Evolutionary conservation across 2,329 filamentous ascomycete species (phyloP).

Genomic region (Cordyceps militaris): DNA sequence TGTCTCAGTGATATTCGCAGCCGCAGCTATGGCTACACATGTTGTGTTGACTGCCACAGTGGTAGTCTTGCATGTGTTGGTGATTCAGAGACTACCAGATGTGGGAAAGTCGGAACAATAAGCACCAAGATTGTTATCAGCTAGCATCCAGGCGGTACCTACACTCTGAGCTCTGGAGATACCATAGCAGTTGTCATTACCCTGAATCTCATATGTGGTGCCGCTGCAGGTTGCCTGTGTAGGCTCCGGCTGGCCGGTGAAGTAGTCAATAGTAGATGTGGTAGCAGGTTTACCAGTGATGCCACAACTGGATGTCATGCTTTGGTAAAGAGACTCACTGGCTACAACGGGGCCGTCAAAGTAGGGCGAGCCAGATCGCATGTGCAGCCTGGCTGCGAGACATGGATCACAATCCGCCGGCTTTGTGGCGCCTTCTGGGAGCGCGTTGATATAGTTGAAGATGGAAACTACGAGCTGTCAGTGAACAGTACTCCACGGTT

Average conservation of each 20-base stretch:
- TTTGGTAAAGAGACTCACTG: conserved; percentile 17
- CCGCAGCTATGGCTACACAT: conserved; percentile 12
- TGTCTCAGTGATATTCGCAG: conserved; percentile 17
- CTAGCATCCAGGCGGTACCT: conserved; percentile 17
- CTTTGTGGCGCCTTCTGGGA: conserved; percentile 5
- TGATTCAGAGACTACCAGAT: conserved; percentile 18
- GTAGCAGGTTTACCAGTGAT: conserved; percentile 16
- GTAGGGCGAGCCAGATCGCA: conserved; percentile 19
- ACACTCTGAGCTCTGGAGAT: conserved; percentile 16
- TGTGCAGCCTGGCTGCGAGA: conserved; percentile 16
- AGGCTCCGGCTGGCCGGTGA: conserved; percentile 11
- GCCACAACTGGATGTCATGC: conserved; percentile 19
- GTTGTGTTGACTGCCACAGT: background rate
- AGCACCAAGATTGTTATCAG: conserved; percentile 19
- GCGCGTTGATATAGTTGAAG: conserved; percentile 17
- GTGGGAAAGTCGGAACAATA: background rate
- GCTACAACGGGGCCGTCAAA: conserved; percentile 19
- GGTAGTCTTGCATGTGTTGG: conserved; percentile 15
- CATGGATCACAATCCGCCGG: conserved; percentile 16
- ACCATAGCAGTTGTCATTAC: conserved; percentile 16
- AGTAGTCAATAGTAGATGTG: conserved; percentile 15
- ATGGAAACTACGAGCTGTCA: conserved; percentile 5
- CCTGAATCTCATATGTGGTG: conserved; percentile 16
- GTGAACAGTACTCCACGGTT: background rate
- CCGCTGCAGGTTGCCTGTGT: conserved; percentile 14